Conservation (phyloP, 202 grass and related monocot genomes). For the Zizania palustris region DNA sequence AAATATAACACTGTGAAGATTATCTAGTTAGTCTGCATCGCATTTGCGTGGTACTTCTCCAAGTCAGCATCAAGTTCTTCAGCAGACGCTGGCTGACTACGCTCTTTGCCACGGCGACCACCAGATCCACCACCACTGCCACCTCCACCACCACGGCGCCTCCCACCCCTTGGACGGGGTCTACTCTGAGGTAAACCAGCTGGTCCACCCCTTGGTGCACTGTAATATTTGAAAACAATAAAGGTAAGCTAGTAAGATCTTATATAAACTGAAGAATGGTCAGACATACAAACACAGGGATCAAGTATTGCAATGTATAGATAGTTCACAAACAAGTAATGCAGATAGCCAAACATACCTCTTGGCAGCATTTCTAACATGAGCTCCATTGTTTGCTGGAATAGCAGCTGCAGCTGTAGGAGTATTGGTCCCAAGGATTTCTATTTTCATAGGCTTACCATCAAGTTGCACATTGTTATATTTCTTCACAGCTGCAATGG, state of each 20-base stretch:
- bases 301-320: neutral
- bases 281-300: neutral
- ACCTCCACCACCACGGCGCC: constrained; percentile 39
- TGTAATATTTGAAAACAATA: constrained; percentile 37
- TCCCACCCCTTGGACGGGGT: constrained; percentile 46
- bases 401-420: constrained; percentile 53
- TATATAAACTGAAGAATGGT: neutral
- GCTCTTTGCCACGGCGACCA: constrained; percentile 66
- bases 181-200: constrained; percentile 44
- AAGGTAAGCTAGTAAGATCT: neutral
- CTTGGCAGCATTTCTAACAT: constrained; percentile 50
- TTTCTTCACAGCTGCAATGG: constrained; percentile 73
- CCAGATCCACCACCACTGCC: constrained; percentile 50
- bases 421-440: constrained; percentile 81
- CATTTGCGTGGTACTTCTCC: constrained; percentile 89
- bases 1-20: constrained; percentile 34
- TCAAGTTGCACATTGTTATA: constrained; percentile 99
- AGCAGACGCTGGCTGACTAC: constrained; percentile 55
- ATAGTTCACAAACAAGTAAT: neutral
- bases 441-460: constrained; percentile 99
- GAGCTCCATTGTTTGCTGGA: constrained; percentile 46
- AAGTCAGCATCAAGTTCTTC: constrained; percentile 93
- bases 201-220: constrained; percentile 40
- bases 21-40: constrained; percentile 87
- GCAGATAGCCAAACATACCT: constrained; percentile 49